Base-by-base conservation (phyloP, 192 early-diverging fungal species). In the Coemansia sp. region DNA sequence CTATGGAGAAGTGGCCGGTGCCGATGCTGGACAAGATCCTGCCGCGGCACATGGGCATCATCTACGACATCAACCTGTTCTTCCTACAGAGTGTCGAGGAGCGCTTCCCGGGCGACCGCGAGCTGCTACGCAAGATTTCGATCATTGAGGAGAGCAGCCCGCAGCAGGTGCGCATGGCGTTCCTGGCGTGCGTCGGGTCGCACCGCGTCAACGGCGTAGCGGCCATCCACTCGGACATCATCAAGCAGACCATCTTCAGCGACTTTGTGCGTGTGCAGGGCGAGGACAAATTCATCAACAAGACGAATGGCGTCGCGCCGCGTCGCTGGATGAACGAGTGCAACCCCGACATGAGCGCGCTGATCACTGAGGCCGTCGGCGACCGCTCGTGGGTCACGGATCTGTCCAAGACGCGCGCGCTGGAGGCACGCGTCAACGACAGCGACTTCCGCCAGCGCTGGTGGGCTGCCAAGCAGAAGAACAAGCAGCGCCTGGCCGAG, bases 51-150 rank as follows among this genome's bases (percentile, higher is more conserved):
- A 88, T 98, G 91, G 90, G 91, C 71, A 93, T 98, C 70, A 97
- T 98, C 72, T 98, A 95, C 67, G 94, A 98, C 70, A 90, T 98
- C 83, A 98, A 98, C 75, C 76, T 98, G 79, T 98, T 85, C 84
- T 98, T 98, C 77, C 71, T 98, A 55, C 96, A 98, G 81, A 76
- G 79, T 42, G 94, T 98, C 19, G 96, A 98, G 79, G 80, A 81
- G 66, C 65, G 65, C 58, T 92, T 79, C 79, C 92, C 92, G 9
- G 83, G 81, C 58, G 93, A 98, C 67, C 91, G 94, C 53, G 87
- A 86, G 34, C 70, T 91, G 21, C 78, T 95, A 36, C 81, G 85
- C 54, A 82, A 84, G 53, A 85, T 97, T 80, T 95, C 92, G 30
- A 89, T 96, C 70, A 97, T 98, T 62, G 93, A 97, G 68, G 96